Conservation (phyloP, 257 asterid genomes). For the Linaria vulgaris region DNA sequence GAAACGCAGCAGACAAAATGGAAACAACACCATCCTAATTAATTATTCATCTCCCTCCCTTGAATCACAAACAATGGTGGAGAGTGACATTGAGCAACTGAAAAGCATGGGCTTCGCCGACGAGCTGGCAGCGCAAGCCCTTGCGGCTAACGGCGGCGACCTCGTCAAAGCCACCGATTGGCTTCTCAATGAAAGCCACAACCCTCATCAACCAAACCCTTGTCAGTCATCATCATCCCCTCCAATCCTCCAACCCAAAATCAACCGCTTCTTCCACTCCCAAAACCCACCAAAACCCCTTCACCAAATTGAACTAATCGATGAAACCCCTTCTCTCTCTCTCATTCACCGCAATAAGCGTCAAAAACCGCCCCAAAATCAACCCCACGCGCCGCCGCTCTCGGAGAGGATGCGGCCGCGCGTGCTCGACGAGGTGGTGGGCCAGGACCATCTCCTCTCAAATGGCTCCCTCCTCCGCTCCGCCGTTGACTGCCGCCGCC, state of each 20-base stretch:
- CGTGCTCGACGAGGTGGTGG: conserved; percentile 66
- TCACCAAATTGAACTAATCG: conserved; percentile 8
- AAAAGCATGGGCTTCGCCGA: conserved; percentile 71
- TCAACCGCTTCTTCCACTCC: conserved; percentile 56
- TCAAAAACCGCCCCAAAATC: conserved; percentile 24
- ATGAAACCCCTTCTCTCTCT: conserved; percentile 10
- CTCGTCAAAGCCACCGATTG: conserved; percentile 68
- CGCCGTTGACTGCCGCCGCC: conserved; percentile 47
- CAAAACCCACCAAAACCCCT: conserved; percentile 17
- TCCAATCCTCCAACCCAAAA: conserved; percentile 60
- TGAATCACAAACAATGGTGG: conserved; percentile 2
- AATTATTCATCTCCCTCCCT: too few species aligned
- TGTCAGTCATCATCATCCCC: too few species aligned
- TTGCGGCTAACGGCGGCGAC: conserved; percentile 53
- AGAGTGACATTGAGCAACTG: conserved; percentile 42
- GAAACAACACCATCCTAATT: neutral
- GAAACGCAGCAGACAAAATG: conserved; percentile 7
- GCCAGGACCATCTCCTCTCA: conserved; percentile 75
- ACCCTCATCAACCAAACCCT: conserved; percentile 17
- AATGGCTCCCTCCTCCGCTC: conserved; percentile 54
- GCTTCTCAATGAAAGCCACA: conserved; percentile 52
- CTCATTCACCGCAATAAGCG: conserved; percentile 38
- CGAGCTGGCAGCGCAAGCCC: conserved; percentile 58
- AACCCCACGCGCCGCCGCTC: conserved; percentile 52
- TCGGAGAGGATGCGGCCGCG: conserved; percentile 84